Conservation (phyloP, 257 asterid species). For the Nicotiana knightiana region DNA sequence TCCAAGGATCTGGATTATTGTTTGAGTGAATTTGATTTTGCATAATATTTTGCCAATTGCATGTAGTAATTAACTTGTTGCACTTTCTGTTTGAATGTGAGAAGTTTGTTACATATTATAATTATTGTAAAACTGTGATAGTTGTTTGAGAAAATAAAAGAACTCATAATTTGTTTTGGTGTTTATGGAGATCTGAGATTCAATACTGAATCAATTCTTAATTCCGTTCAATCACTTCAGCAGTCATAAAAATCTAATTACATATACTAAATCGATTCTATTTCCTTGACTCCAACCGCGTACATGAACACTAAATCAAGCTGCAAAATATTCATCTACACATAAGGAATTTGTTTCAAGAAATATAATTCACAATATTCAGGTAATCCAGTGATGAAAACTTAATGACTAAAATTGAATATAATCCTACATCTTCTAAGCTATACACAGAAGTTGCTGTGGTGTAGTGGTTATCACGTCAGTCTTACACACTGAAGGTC, state of each 20-base stretch:
- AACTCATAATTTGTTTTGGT: not conserved
- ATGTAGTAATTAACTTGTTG: not conserved
- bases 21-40: not conserved
- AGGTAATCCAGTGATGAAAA: too few species aligned
- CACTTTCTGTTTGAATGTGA: not conserved
- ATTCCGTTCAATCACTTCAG: not conserved
- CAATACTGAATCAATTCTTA: too few species aligned
- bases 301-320: too few species aligned
- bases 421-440: too few species aligned
- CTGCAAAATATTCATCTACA: too few species aligned
- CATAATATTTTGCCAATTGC: not conserved
- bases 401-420: too few species aligned
- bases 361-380: too few species aligned
- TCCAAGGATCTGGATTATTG: not conserved
- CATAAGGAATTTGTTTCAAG: too few species aligned
- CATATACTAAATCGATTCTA: not conserved
- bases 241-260: not conserved
- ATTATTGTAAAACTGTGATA: not conserved
- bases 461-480: conserved; percentile 59
- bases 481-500: conserved; percentile 50
- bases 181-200: not conserved
- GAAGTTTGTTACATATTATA: not conserved
- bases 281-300: not conserved
- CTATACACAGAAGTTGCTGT: conserved; percentile 14
- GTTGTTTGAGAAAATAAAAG: not conserved